Base-by-base conservation (phyloP, 2,329 filamentous ascomycete species). In the Neoscytalidium dimidiatum region DNA sequence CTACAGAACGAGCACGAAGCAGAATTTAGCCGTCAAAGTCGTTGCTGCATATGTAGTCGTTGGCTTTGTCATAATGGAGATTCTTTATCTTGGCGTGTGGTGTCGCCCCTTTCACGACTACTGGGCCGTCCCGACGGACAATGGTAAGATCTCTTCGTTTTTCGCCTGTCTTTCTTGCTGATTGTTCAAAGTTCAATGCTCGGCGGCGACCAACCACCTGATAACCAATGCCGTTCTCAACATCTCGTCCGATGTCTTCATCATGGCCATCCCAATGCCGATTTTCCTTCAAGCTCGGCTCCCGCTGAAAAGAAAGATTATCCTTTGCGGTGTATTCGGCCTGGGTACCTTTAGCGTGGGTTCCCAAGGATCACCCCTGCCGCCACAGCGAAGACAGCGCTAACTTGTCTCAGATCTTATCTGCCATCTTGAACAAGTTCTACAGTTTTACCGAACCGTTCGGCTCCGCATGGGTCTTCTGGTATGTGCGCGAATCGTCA, bases 371-470 rank as follows among this genome's bases (percentile, higher is more conserved):
- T n/a, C 7, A 7, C 21, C n/a, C 7, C 9, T 35, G 13, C 14
- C 13, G 23, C 23, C 9, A 19, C 31, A n/a, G 13, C 21, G 14
- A 21, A 19, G 17, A 21, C 13, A 63, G 28, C 49, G 9, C 48
- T 23, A 14, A 49, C 38, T 41, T 19, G 28, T n/a, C 3, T 21
- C 21, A 60, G 56, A 60, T 60, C 29, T 31, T 62, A 14, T 66
- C 52, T 19, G 84, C 86, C 11, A 80, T 84, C 5, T 76, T 89
- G 17, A 88, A 87, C 75, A 87, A 88, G 66, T 85, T 86, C 70
- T 87, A 87, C 75, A 86, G 84, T 49, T 87, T 89, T 66, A 81
- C 76, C 17, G 74, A 85, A 21, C 84, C 84, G 0, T 88, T 86
- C 71, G 84, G 83, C 2, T 77, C 78, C 14, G 74, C 83, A 41